phyloP scores from a whole-genome alignment of 129 eudicot genomes.

The Dittrichia graveolens region DNA sequence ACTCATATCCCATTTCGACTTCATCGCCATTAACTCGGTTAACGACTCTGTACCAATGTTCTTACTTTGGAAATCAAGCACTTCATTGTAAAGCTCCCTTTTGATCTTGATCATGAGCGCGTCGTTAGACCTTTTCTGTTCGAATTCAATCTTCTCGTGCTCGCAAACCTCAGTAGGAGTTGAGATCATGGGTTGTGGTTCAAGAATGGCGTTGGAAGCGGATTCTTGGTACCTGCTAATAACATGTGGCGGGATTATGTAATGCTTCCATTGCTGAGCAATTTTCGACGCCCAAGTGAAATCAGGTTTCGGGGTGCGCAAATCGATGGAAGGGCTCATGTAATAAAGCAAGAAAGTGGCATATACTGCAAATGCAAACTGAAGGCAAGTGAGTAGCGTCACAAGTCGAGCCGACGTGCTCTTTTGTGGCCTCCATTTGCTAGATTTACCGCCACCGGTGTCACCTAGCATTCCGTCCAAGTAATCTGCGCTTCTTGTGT shows the following conservation, averaged over 20 bases:
- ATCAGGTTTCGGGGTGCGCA: constrained; percentile 68
- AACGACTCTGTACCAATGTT: constrained; percentile 60
- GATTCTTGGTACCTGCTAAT: constrained; percentile 62
- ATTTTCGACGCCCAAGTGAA: constrained; percentile 80
- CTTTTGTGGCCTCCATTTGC: constrained; percentile 56
- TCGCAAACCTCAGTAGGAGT: constrained; percentile 69
- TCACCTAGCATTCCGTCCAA: constrained; percentile 85
- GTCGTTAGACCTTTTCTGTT: constrained; percentile 83
- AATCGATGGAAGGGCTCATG: constrained; percentile 88
- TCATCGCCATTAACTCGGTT: constrained; percentile 71
- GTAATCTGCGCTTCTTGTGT: constrained; percentile 68
- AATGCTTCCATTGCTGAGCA: constrained; percentile 78
- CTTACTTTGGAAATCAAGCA: constrained; percentile 56
- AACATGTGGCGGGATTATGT: constrained; percentile 57
- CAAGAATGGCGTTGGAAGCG: constrained; percentile 31
- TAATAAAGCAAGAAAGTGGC: constrained; percentile 83
- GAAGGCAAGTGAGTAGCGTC: constrained; percentile 75
- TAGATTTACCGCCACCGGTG: constrained; percentile 43
- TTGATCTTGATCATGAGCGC: constrained; percentile 84
- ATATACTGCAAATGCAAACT: constrained; percentile 84
- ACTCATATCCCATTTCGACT: constrained; percentile 71
- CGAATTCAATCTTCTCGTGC: constrained; percentile 83
- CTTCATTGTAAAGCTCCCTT: constrained; percentile 70
- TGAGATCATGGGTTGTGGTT: constrained; percentile 32
- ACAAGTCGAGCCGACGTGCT: constrained; percentile 60